Conservation (phyloP, 805 yeast genomes). For the Ogataea haglerorum region DNA sequence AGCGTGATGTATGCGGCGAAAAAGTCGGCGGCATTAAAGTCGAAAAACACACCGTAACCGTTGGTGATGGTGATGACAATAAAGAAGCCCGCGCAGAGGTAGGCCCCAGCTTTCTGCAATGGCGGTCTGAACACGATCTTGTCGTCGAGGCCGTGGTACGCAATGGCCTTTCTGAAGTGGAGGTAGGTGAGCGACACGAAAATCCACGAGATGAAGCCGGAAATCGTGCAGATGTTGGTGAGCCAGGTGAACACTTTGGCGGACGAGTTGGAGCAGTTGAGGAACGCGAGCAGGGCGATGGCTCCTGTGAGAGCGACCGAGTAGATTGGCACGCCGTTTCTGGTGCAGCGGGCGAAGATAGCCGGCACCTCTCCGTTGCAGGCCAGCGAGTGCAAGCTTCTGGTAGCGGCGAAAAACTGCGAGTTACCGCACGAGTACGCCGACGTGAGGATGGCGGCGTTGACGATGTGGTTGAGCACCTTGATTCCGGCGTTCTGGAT, state of each 20-base stretch:
- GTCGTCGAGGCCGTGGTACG: conserved; percentile 46
- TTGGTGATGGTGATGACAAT: conserved; percentile 44
- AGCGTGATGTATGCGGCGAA: conserved; percentile 66
- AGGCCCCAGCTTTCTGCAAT: conserved; percentile 58
- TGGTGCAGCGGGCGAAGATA: conserved; percentile 57
- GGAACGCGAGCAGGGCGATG: conserved; percentile 56
- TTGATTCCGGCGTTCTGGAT: conserved; percentile 63
- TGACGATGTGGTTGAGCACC: conserved; percentile 73
- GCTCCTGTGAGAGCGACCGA: conserved; percentile 50
- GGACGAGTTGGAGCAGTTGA: conserved; percentile 59
- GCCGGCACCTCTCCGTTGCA: conserved; percentile 72
- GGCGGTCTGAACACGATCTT: conserved; percentile 56
- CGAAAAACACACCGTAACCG: conserved; percentile 62
- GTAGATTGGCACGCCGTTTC: conserved; percentile 63
- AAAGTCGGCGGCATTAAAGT: conserved; percentile 50
- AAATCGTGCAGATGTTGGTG: conserved; percentile 60
- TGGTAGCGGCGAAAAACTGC: conserved; percentile 66
- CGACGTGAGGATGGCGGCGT: conserved; percentile 59
- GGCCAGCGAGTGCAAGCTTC: conserved; percentile 73
- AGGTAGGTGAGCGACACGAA: conserved; percentile 51
- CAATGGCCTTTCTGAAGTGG: conserved; percentile 63
- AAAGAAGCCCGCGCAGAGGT: conserved; percentile 42
- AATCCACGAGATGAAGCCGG: conserved; percentile 67
- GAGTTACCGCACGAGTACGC: conserved; percentile 71
- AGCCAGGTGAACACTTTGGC: conserved; percentile 65